A percentile compares a stretch with the other conserved stretches of the same genome.
These are phyloP conservation scores for Tulasnella sp. DNA, from an alignment of 768 basidiomycete genomes.

Conservation along the genomic window DNA sequence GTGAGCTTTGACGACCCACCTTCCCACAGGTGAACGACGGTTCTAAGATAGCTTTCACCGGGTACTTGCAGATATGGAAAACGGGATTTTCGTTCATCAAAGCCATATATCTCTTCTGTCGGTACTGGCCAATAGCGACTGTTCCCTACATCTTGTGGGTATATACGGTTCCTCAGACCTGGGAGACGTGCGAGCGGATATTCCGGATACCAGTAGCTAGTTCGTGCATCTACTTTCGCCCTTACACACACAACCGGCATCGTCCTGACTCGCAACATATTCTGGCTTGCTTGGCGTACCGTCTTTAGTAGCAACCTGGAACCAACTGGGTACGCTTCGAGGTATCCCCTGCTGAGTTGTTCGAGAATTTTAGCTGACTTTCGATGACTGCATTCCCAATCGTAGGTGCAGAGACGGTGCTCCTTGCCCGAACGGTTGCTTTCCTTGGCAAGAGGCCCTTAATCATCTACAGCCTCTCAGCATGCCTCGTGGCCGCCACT, in stretches of 20 bases:
- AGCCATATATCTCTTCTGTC: slow-evolving; percentile 8
- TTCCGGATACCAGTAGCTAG: slow-evolving; percentile 44
- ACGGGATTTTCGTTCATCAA: not conserved
- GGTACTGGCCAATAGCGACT: slow-evolving; percentile 76
- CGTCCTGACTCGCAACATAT: not conserved
- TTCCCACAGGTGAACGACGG: no score
- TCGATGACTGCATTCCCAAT: not conserved
- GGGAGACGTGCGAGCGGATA: slow-evolving; percentile 57
- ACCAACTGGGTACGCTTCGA: not conserved
- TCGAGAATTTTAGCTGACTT: not conserved
- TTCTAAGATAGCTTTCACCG: not conserved
- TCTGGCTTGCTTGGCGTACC: not conserved
- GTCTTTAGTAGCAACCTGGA: slow-evolving; percentile 14
- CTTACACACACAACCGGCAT: no score
- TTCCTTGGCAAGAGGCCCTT: not conserved
- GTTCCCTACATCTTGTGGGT: slow-evolving; percentile 72
- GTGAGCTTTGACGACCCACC: not conserved
- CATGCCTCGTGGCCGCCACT: slow-evolving; percentile 1
- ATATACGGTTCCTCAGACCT: slow-evolving; percentile 61
- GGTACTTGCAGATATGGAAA: not conserved
- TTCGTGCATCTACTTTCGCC: not conserved
- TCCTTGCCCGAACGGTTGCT: slow-evolving; percentile 8
- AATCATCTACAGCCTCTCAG: not conserved
- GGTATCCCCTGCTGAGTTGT: not conserved
- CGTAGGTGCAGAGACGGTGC: slow-evolving; percentile 3